These are phyloP conservation scores for Wickerhamiella parazyma DNA, from an alignment of 805 yeast species.

Conservation along the genomic window DNA sequence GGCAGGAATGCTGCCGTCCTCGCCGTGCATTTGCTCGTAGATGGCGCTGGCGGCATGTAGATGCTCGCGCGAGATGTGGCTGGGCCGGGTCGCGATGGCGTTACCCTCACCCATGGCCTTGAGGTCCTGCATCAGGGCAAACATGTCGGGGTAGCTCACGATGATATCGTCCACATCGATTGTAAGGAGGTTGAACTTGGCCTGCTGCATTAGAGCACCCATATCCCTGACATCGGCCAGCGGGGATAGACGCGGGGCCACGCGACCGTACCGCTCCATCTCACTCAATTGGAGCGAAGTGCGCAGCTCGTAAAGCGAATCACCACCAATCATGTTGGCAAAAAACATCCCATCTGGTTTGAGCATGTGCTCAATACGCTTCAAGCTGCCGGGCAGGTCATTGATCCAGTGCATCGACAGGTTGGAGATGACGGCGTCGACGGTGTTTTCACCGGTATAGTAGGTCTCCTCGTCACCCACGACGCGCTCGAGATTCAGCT, in stretches of 20 bases:
- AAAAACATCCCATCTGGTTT: slow-evolving; percentile 73
- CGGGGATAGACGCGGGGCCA: slow-evolving; percentile 71
- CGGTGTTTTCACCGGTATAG: slow-evolving; percentile 28
- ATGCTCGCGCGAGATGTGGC: slow-evolving; percentile 43
- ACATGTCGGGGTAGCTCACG: slow-evolving; percentile 62
- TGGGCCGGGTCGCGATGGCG: slow-evolving; percentile 34
- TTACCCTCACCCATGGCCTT: slow-evolving; percentile 79
- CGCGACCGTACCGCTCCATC: slow-evolving; percentile 62
- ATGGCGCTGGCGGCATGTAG: slow-evolving; percentile 66
- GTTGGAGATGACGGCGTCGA: slow-evolving; percentile 63
- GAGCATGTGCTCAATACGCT: slow-evolving; percentile 41
- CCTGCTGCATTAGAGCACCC: slow-evolving; percentile 56
- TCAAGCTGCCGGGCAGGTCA: slow-evolving; percentile 56
- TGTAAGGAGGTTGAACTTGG: slow-evolving; percentile 68
- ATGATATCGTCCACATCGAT: slow-evolving; percentile 74
- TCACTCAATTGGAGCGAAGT: slow-evolving; percentile 74
- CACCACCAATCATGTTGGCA: slow-evolving; percentile 74
- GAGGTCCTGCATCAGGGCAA: slow-evolving; percentile 53
- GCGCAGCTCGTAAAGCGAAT: slow-evolving; percentile 69
- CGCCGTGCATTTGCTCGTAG: slow-evolving; percentile 58
- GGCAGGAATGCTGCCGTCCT: slow-evolving; percentile 56
- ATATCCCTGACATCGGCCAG: slow-evolving; percentile 66
- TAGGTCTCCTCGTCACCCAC: slow-evolving; percentile 54
- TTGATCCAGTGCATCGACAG: slow-evolving; percentile 75
- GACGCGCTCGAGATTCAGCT: slow-evolving; percentile 35